Conservation (phyloP, 1,284 basidiomycete genomes). For the Lentinus polychrous region DNA sequence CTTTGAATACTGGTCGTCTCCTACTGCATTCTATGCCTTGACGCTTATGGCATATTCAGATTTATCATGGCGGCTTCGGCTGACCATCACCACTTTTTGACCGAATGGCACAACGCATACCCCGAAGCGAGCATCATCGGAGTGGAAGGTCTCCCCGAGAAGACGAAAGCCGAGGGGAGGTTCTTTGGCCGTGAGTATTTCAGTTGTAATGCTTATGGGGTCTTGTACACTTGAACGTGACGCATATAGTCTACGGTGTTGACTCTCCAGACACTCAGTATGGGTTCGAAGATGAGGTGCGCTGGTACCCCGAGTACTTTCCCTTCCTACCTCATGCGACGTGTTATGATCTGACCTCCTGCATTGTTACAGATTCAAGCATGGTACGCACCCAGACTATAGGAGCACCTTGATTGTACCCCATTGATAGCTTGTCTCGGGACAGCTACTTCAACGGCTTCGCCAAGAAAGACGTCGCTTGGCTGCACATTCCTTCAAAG, state of each 20-base stretch:
- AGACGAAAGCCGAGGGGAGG: conserved; percentile 24
- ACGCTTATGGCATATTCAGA: conserved; percentile 27
- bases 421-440: neutral
- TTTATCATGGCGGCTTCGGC: conserved; percentile 55
- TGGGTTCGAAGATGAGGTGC: conserved; percentile 79
- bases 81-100: conserved; percentile 57
- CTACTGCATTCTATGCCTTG: neutral
- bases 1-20: neutral
- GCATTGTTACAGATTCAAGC: conserved; percentile 40
- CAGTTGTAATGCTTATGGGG: neutral
- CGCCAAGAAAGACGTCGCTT: conserved; percentile 80
- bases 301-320: conserved; percentile 11
- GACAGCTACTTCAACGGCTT: conserved; percentile 71
- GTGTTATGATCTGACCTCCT: conserved; percentile 41
- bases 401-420: neutral
- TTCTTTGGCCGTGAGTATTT: conserved; percentile 45
- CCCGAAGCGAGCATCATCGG: conserved; percentile 68
- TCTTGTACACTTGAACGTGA: neutral
- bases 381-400: conserved; percentile 32
- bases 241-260: conserved; percentile 46
- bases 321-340: conserved; percentile 27
- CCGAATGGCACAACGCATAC: conserved; percentile 64
- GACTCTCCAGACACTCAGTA: conserved; percentile 54
- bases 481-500: conserved; percentile 69
- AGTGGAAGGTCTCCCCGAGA: conserved; percentile 41